Conservation (phyloP, 805 yeast species). For the Teunomyces barrocoloradensis region DNA sequence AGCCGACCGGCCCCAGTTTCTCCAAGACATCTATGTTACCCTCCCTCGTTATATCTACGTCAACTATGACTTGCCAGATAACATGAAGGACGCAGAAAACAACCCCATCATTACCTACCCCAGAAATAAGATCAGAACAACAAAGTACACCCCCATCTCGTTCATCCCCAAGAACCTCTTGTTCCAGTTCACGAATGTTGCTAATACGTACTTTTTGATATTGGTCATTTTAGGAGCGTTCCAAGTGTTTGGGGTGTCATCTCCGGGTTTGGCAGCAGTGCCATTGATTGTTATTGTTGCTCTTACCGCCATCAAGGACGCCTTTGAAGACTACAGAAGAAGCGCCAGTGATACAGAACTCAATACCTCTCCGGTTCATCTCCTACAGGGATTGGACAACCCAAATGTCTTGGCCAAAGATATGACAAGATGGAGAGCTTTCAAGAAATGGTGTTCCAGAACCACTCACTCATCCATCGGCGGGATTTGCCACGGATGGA, state of each 20-base stretch:
- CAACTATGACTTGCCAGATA: conserved; percentile 48
- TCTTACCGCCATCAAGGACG: conserved; percentile 74
- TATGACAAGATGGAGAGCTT: conserved; percentile 62
- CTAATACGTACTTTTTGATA: conserved; percentile 56
- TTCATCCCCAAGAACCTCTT: conserved; percentile 56
- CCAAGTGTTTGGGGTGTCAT: conserved; percentile 64
- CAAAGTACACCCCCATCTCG: conserved; percentile 58
- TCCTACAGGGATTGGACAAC: conserved; percentile 53
- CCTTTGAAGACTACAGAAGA: conserved; percentile 72
- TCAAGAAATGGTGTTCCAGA: conserved; percentile 58
- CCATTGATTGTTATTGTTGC: conserved; percentile 78
- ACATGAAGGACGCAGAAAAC: conserved; percentile 24
- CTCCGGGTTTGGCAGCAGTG: conserved; percentile 73
- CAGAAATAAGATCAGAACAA: conserved; percentile 59
- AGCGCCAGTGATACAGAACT: conserved; percentile 62
- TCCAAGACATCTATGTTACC: conserved; percentile 35
- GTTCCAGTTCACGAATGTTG: conserved; percentile 57
- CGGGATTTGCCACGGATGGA: conserved; percentile 19
- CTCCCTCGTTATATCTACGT: conserved; percentile 47
- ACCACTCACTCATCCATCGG: conserved; percentile 13
- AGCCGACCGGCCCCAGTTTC: conserved; percentile 31
- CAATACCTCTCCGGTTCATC: conserved; percentile 62
- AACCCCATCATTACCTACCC: conserved; percentile 42
- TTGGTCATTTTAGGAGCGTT: conserved; percentile 51
- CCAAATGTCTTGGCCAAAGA: conserved; percentile 54